phyloP scores from a whole-genome alignment of 2,329 filamentous ascomycete species.

The Colletotrichum zoysiae region DNA sequence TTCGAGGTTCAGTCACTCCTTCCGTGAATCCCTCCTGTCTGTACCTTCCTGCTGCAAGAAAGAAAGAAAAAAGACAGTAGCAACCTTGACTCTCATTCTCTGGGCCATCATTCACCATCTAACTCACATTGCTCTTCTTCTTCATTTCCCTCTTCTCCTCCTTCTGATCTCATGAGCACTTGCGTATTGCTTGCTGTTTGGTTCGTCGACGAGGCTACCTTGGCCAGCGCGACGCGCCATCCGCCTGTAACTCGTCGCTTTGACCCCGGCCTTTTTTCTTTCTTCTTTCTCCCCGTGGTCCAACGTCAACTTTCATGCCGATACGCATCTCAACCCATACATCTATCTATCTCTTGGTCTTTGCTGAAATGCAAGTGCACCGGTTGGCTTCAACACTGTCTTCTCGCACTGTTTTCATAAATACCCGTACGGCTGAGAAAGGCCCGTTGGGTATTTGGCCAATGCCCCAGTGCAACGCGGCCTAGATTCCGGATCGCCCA shows the following conservation, averaged over 20 bases:
- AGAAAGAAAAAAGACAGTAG: too few relatives aligned
- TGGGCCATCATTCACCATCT: background rate
- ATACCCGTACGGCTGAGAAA: background rate
- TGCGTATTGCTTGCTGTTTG: background rate
- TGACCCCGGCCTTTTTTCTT: background rate
- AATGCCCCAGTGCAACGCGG: background rate
- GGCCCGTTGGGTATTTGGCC: background rate
- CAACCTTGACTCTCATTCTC: background rate
- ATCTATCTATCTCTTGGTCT: background rate
- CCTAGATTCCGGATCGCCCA: constrained; percentile 7
- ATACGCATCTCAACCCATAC: background rate
- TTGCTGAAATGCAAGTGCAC: background rate
- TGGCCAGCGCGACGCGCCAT: background rate
- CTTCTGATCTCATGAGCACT: background rate
- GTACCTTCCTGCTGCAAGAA: background rate
- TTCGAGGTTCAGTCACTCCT: too few relatives aligned
- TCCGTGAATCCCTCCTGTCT: background rate
- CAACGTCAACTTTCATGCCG: background rate
- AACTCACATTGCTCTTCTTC: background rate
- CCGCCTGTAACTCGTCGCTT: background rate
- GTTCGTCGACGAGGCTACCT: constrained; percentile 1
- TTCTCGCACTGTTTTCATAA: background rate
- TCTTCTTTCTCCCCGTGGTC: too few relatives aligned
- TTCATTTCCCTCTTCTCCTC: too few relatives aligned
- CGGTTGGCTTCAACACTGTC: background rate